phyloP scores from a whole-genome alignment of 345 rosid genomes.

The Clausena lansium region DNA sequence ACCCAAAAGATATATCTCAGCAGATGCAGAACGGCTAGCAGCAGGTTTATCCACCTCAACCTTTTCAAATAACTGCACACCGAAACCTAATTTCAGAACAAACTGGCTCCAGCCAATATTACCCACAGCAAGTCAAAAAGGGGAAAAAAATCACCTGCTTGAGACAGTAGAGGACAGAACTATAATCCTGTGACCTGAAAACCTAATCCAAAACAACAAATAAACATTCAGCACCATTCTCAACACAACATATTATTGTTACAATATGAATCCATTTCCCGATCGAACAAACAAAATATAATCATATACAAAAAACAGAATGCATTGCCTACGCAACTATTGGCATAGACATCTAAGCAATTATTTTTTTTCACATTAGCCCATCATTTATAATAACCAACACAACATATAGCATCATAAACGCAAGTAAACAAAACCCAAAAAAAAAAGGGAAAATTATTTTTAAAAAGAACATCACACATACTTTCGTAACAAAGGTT shows the following conservation, averaged over 20 bases:
- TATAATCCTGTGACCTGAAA: slow-evolving; percentile 94
- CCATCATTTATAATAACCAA: not conserved
- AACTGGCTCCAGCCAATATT: not conserved
- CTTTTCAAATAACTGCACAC: slow-evolving; percentile 76
- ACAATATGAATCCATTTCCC: not conserved
- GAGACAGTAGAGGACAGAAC: slow-evolving; percentile 74
- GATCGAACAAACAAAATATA: not conserved
- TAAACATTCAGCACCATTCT: not conserved
- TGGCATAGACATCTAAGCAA: not conserved
- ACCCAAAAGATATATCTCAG: slow-evolving; percentile 86
- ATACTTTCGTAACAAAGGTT: slow-evolving; percentile 74
- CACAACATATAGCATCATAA: not conserved
- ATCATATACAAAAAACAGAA: no score
- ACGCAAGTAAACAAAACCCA: not conserved
- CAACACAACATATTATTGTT: not conserved
- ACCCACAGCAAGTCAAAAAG: not conserved
- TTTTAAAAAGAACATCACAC: not conserved
- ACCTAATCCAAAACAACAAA: slow-evolving; percentile 37
- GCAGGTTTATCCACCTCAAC: slow-evolving; percentile 93
- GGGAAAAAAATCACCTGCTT: slow-evolving; percentile 43
- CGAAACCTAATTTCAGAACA: slow-evolving; percentile 13
- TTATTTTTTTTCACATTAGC: no score
- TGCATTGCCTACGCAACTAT: not conserved
- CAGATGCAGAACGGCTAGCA: slow-evolving; percentile 90
- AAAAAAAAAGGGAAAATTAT: not conserved